These are phyloP conservation scores for Suillus bovinus DNA, from an alignment of 768 basidiomycete species.

Conservation along the genomic window DNA sequence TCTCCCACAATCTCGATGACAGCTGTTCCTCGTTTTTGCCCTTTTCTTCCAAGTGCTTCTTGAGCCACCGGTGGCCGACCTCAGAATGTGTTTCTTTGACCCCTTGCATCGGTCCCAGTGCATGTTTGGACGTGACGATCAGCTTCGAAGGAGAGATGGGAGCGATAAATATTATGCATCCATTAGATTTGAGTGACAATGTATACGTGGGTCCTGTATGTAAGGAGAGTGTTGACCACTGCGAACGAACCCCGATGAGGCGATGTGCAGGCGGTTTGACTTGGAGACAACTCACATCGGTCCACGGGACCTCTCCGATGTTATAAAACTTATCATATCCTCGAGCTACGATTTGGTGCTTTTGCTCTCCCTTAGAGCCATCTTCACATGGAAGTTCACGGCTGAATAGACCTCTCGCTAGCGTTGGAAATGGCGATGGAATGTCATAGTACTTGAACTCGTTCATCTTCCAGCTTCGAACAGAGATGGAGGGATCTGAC, in stretches of 20 bases:
- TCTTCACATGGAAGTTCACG: conserved; percentile 40
- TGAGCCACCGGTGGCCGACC: conserved; percentile 83
- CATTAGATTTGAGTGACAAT: not conserved
- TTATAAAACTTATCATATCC: conserved; percentile 99
- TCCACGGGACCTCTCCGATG: conserved; percentile 95
- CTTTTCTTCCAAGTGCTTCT: conserved; percentile 58
- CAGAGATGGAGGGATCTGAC: not conserved
- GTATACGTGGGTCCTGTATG: not conserved
- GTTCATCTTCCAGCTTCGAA: not conserved
- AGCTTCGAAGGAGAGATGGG: conserved; percentile 51
- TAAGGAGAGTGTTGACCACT: conserved; percentile 1
- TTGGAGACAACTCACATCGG: conserved; percentile 43
- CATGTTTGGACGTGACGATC: conserved; percentile 91
- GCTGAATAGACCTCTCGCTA: conserved; percentile 92
- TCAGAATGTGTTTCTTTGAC: conserved; percentile 67
- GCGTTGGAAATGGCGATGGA: conserved; percentile 86
- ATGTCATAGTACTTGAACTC: not conserved
- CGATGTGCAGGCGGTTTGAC: not conserved
- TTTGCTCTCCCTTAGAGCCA: conserved; percentile 33
- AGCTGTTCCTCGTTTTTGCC: conserved; percentile 74
- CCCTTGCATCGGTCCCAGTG: conserved; percentile 60
- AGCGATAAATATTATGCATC: not conserved
- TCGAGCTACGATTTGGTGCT: conserved; percentile 71
- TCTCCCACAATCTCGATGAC: conserved; percentile 73
- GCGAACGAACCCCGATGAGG: not conserved